Evolutionary conservation across 208 protist species (phyloP), one percentile per base, ranked within the genome.

Genomic region (Wallacemonas sp.): DNA sequence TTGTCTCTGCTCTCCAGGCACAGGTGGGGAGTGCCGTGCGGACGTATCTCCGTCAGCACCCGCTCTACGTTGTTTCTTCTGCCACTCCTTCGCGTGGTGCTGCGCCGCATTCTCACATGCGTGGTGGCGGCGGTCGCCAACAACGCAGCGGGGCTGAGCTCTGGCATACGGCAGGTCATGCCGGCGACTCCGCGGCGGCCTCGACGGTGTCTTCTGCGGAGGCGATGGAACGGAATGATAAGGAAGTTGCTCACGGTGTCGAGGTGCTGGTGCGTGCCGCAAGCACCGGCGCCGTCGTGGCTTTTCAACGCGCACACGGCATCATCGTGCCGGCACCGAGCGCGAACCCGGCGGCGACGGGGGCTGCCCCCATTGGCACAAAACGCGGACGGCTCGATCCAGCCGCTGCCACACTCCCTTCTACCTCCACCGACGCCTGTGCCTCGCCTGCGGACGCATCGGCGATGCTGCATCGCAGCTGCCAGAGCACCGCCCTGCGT

Each of bases 181-280:
- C 28, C 4, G 28, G 4, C 15, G 17, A 58, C 9, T 4, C 11
- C 22, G 21, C 21, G 27, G 46, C 26, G n/a, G 8, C 47, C 9
- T 28, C 26, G 8, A 12, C 51, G 9, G 51, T 58, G 11, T 24
- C 51, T 11, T 17, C 51, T 3, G 31, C 51, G 4, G 51, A 39
- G n/a, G 51, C 51, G 30, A 34, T 39, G 27, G 39, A 41, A 17
- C 39, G 66, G n/a, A 72, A 65, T 11, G 55, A 60, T 36, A 62
- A 64, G 42, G 87, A 93, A 75, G 77, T 77, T 9, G 65, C 66
- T 14, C 66, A 81, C 17, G 79, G 77, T 34, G 67, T 80, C 0
- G 75, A 84, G 34, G 75, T 79, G 8, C 56, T 82, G 64, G 71
- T 77, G 55, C 81, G 88, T 15, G 77, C 83, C 4, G 83, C 82